These are phyloP conservation scores for Syzygium malaccense DNA, from an alignment of 441 rosid genomes.

Conservation along the genomic window DNA sequence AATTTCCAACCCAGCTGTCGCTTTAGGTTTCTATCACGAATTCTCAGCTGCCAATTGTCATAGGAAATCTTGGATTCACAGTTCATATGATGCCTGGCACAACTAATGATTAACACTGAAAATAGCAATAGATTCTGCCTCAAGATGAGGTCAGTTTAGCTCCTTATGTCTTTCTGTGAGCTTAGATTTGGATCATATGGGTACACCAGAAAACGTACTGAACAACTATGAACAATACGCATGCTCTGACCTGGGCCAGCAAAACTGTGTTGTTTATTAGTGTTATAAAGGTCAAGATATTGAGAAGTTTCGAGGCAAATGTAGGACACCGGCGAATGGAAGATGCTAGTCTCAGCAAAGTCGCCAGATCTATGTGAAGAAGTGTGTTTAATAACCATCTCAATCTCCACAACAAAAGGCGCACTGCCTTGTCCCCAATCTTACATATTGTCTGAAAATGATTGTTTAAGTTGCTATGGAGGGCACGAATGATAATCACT, in stretches of 20 bases:
- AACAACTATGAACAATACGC: background rate
- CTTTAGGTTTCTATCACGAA: background rate
- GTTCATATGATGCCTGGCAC: background rate
- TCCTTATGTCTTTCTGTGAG: background rate
- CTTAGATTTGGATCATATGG: background rate
- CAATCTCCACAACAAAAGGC: background rate
- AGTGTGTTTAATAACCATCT: background rate
- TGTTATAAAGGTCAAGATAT: background rate
- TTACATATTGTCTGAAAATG: background rate
- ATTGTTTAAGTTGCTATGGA: background rate
- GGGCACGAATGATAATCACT: too few species aligned
- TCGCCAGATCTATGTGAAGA: background rate
- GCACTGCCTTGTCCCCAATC: background rate
- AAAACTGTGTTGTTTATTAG: background rate
- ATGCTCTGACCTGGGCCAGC: background rate
- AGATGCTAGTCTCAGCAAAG: background rate
- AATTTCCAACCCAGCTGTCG: background rate
- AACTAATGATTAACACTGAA: background rate
- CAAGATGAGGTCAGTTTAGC: background rate
- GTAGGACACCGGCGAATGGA: background rate
- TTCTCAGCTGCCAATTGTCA: background rate
- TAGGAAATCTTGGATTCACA: background rate
- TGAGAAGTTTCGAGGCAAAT: background rate
- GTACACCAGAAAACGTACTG: background rate
- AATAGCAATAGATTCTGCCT: background rate